Evolutionary conservation across 768 basidiomycete species (phyloP).

Genomic region (Pleurotus salmoneostramineus): DNA sequence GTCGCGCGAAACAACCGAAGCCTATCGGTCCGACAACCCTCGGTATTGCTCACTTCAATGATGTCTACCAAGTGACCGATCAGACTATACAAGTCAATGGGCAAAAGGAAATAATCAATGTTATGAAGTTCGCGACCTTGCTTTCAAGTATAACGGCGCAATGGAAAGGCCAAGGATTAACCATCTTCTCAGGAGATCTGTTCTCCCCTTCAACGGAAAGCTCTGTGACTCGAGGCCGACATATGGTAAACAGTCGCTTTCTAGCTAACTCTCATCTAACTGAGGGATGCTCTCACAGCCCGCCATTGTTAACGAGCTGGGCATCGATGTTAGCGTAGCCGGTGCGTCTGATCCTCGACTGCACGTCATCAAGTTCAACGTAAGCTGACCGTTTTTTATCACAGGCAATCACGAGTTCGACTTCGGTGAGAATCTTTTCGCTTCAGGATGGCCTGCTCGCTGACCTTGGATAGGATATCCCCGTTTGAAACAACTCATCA

Average conservation of each 20-base stretch:
- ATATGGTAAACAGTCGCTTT: slow-evolving; percentile 60
- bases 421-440: slow-evolving; percentile 49
- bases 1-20: background rate
- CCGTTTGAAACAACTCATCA: slow-evolving; percentile 64
- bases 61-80: slow-evolving; percentile 76
- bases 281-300: slow-evolving; percentile 40
- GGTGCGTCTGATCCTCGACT: slow-evolving; percentile 41
- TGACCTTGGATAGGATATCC: slow-evolving; percentile 43
- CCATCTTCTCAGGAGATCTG: slow-evolving; percentile 86
- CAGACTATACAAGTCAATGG: slow-evolving; percentile 60
- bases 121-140: slow-evolving; percentile 76
- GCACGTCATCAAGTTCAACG: background rate
- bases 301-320: slow-evolving; percentile 78
- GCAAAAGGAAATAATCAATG: slow-evolving; percentile 65
- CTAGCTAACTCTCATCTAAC: background rate
- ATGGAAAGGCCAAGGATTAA: slow-evolving; percentile 62
- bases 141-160: slow-evolving; percentile 55
- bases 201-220: slow-evolving; percentile 87
- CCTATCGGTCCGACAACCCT: slow-evolving; percentile 1
- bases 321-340: slow-evolving; percentile 72
- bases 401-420: slow-evolving; percentile 92
- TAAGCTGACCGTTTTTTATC: background rate
- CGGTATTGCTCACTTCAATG: slow-evolving; percentile 68
- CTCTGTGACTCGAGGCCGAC: slow-evolving; percentile 83
- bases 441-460: background rate